Conservation (phyloP, 805 yeast genomes). For the Yamadazyma sp. region DNA sequence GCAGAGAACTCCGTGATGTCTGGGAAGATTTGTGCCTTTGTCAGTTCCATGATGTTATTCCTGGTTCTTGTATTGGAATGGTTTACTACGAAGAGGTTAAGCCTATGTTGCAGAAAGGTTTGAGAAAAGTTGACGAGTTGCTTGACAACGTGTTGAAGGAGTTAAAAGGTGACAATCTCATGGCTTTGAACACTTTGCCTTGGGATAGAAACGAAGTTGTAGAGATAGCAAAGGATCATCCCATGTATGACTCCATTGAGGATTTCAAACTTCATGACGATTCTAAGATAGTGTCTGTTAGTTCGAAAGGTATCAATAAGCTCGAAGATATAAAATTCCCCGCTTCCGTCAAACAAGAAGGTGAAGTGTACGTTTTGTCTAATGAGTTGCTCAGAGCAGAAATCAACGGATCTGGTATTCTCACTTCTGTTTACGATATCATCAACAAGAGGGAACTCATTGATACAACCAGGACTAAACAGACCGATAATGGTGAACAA, state of each 20-base stretch:
- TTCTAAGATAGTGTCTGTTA: constrained; percentile 22
- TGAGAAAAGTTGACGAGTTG: constrained; percentile 53
- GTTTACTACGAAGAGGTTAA: constrained; percentile 82
- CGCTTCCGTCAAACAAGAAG: constrained; percentile 45
- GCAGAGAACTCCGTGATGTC: constrained; percentile 58
- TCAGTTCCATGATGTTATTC: constrained; percentile 97
- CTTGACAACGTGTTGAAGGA: constrained; percentile 48
- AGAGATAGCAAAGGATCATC: constrained; percentile 23
- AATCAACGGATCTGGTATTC: constrained; percentile 51
- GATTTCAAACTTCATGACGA: constrained; percentile 14
- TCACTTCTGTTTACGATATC: constrained; percentile 64
- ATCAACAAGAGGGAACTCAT: constrained; percentile 61
- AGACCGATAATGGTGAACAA: constrained; percentile 29
- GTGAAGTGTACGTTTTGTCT: constrained; percentile 46
- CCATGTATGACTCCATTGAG: constrained; percentile 18
- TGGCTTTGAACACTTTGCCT: constrained; percentile 55
- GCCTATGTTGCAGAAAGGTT: constrained; percentile 65
- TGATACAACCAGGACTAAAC: constrained; percentile 53
- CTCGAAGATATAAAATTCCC: constrained; percentile 40
- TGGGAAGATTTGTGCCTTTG: constrained; percentile 91
- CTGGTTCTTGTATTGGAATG: constrained; percentile 93
- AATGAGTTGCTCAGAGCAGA: constrained; percentile 63
- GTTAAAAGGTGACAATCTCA: constrained; percentile 4
- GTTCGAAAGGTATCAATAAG: constrained; percentile 19
- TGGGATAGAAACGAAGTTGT: constrained; percentile 59